These are phyloP conservation scores for Cutaneotrichosporon sp. DNA, from an alignment of 1,284 basidiomycete genomes.

Conservation along the genomic window DNA sequence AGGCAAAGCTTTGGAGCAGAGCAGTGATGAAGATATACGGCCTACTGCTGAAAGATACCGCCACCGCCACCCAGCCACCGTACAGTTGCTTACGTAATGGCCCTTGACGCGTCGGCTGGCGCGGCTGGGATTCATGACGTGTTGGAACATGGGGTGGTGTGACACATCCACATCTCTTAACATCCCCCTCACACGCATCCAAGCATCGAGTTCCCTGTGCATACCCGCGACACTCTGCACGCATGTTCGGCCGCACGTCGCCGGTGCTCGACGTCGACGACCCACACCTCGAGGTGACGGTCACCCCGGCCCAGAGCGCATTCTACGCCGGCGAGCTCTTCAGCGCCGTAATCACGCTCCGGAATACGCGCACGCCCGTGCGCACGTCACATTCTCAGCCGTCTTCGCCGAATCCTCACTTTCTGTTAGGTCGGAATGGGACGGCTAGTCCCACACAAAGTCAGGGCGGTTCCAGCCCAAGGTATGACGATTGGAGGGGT, in stretches of 20 bases:
- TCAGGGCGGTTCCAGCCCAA: not conserved
- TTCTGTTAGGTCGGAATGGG: conserved; percentile 1
- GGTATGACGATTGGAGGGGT: conserved; percentile 7
- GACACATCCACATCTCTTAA: too few species aligned
- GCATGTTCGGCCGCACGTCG: conserved; percentile 11
- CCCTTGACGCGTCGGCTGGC: too few species aligned
- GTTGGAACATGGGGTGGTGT: too few species aligned
- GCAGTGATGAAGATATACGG: too few species aligned
- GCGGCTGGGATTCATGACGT: too few species aligned
- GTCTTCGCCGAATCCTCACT: not conserved
- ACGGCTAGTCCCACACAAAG: conserved; percentile 7
- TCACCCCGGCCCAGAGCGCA: conserved; percentile 74
- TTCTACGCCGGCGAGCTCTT: conserved; percentile 92
- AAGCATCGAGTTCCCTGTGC: not conserved
- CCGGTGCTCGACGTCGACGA: conserved; percentile 29
- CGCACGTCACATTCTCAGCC: not conserved
- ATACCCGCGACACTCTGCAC: not conserved
- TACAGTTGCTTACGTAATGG: too few species aligned
- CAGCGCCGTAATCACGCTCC: conserved; percentile 78
- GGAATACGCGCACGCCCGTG: conserved; percentile 62
- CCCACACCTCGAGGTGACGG: conserved; percentile 54
- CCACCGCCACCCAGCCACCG: too few species aligned
- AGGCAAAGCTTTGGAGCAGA: too few species aligned
- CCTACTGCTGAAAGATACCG: too few species aligned
- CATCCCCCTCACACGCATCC: not conserved